These are phyloP conservation scores for Pseudozyma pruni DNA, from an alignment of 1,284 basidiomycete genomes.

Conservation along the genomic window DNA sequence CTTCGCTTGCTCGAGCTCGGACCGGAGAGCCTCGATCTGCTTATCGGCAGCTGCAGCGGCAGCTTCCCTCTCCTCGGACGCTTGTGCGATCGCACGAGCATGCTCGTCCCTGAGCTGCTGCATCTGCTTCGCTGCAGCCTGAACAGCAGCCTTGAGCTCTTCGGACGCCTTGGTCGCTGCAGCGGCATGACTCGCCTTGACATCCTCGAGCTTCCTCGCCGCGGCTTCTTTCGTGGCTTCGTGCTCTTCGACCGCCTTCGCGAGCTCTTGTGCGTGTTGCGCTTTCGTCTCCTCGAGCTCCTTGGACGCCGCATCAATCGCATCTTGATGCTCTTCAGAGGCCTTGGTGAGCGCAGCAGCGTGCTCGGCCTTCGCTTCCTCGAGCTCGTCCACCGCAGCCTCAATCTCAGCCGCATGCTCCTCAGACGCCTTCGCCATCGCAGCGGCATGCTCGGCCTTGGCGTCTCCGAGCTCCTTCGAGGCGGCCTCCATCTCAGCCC, in stretches of 20 bases:
- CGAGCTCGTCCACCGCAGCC: conserved; percentile 2
- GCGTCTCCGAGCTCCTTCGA: conserved; percentile 6
- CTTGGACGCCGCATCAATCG: conserved; percentile 1
- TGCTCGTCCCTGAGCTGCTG: conserved; percentile 15
- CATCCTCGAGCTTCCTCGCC: conserved; percentile 5
- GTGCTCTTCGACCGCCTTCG: conserved; percentile 9
- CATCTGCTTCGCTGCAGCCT: conserved; percentile 3
- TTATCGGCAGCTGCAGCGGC: conserved; percentile 6
- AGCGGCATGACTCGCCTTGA: conserved; percentile 11
- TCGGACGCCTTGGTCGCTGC: neutral
- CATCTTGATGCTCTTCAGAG: conserved; percentile 13
- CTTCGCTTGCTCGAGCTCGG: conserved; percentile 24
- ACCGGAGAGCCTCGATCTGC: conserved; percentile 3
- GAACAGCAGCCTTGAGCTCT: conserved; percentile 11
- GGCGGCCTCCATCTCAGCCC: neutral
- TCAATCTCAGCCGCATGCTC: conserved; percentile 14
- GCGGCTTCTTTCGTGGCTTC: neutral
- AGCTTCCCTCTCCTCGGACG: conserved; percentile 12
- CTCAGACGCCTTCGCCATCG: neutral
- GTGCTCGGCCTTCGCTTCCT: conserved; percentile 16
- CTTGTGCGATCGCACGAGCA: conserved; percentile 1
- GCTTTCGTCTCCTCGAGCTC: conserved; percentile 28
- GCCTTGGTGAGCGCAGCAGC: conserved; percentile 5
- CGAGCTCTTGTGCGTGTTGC: conserved; percentile 14
- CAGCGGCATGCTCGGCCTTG: conserved; percentile 13